phyloP scores from a whole-genome alignment of 495 filamentous ascomycete species.

The Glarea lozoyensis region DNA sequence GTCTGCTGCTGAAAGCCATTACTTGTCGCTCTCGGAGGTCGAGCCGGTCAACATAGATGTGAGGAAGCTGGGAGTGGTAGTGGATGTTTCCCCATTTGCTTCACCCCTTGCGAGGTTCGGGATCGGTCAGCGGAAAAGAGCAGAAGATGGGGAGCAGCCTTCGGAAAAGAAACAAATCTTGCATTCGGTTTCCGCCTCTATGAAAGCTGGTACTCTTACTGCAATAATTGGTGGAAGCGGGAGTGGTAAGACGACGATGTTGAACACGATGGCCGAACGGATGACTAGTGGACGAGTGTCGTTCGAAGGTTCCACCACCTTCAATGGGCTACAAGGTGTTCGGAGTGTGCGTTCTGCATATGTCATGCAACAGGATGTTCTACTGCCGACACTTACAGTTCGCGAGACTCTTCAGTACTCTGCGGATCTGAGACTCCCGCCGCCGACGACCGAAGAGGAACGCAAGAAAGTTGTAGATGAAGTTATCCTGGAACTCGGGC shows the following conservation, averaged over 20 bases:
- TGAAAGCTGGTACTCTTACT: conserved; percentile 54
- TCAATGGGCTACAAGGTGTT: conserved; percentile 45
- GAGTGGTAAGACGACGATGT: conserved; percentile 62
- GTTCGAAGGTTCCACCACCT: conserved; percentile 43
- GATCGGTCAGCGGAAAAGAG: conserved; percentile 5
- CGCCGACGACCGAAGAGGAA: conserved; percentile 48
- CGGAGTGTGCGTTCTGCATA: conserved; percentile 52
- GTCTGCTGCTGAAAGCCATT: conserved; percentile 19
- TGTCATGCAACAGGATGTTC: conserved; percentile 69
- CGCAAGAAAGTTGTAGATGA: conserved; percentile 55
- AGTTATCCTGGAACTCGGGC: conserved; percentile 61
- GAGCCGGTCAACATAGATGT: conserved; percentile 49
- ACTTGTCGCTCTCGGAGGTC: conserved; percentile 52
- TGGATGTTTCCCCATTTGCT: conserved; percentile 38
- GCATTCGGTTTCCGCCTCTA: conserved; percentile 41
- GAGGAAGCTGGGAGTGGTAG: conserved; percentile 42
- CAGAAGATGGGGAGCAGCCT: conserved; percentile 4
- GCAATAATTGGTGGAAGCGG: conserved; percentile 69
- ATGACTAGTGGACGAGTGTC: conserved; percentile 45
- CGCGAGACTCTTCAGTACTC: conserved; percentile 63
- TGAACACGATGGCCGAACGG: conserved; percentile 61
- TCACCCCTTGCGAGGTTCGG: conserved; percentile 9
- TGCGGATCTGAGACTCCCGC: conserved; percentile 58
- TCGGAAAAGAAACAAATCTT: conserved; percentile 34
- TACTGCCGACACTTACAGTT: conserved; percentile 62